Conservation (phyloP, 2,329 filamentous ascomycete species). For the Trichoderma polysporum region DNA sequence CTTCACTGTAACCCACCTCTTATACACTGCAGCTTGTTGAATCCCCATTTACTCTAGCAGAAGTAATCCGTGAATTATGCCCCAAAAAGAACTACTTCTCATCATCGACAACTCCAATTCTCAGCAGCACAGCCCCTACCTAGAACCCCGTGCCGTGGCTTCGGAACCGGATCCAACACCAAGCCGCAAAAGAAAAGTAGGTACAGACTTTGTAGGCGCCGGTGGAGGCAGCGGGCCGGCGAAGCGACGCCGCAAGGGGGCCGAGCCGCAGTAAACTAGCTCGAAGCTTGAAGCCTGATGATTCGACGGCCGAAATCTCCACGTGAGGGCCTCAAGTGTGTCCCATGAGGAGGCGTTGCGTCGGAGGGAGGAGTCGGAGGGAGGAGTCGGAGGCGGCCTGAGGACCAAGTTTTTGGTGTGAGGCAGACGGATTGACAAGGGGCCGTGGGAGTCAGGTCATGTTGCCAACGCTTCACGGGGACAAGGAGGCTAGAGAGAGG, state of each 20-base stretch:
- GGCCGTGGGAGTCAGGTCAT: constrained; percentile 9
- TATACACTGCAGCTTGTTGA: background rate
- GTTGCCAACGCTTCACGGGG: background rate
- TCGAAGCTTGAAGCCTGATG: background rate
- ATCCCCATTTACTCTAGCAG: background rate
- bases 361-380: constrained; percentile 4
- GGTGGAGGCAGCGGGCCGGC: constrained; percentile 17
- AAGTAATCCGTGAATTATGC: background rate
- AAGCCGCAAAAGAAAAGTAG: background rate
- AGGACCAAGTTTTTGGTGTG: background rate
- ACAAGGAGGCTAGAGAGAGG: constrained; percentile 1
- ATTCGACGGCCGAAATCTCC: constrained; percentile 1
- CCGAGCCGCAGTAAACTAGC: constrained; percentile 13
- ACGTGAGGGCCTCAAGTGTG: constrained; percentile 8
- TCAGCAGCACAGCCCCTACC: background rate
- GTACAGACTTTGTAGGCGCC: constrained; percentile 1
- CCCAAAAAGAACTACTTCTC: background rate
- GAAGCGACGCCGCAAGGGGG: constrained; percentile 13
- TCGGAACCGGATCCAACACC: background rate
- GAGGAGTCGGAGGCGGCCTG: constrained; percentile 1
- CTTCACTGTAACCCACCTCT: background rate
- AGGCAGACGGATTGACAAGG: background rate
- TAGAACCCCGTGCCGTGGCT: background rate
- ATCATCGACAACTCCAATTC: background rate
- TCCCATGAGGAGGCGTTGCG: constrained; percentile 18